A percentile compares a stretch with the other conserved stretches of the same genome.
Evolutionary conservation across 164 flowering plant genomes (phyloP).

Genomic region (Vitis rotundifolia): DNA sequence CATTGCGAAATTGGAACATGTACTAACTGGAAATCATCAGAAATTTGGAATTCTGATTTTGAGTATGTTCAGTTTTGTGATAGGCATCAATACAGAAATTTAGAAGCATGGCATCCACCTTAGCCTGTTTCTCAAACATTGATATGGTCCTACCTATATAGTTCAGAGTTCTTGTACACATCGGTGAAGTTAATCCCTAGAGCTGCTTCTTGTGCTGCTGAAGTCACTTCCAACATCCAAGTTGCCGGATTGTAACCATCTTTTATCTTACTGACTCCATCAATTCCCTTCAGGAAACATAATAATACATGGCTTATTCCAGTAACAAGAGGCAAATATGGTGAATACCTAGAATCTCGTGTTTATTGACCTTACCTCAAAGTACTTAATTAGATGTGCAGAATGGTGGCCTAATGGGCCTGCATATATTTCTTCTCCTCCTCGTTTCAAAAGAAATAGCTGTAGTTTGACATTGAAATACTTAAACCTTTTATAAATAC

Average conservation of each 20-base stretch:
- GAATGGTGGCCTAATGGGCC: conserved; percentile 51
- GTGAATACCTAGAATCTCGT: neutral
- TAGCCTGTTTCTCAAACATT: neutral
- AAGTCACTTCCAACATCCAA: conserved; percentile 50
- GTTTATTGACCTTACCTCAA: conserved; percentile 32
- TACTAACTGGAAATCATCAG: no score
- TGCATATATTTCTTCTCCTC: conserved; percentile 48
- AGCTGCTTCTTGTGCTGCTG: conserved; percentile 35
- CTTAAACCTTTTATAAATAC: neutral
- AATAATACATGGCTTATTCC: neutral
- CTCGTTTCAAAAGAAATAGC: conserved; percentile 42
- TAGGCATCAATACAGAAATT: no score
- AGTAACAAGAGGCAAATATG: neutral
- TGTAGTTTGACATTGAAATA: conserved; percentile 17
- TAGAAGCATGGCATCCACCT: no score
- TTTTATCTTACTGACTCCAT: conserved; percentile 37
- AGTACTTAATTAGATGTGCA: conserved; percentile 37
- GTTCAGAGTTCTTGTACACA: conserved; percentile 38
- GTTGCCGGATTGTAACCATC: conserved; percentile 51
- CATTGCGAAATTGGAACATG: no score
- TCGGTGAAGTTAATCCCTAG: conserved; percentile 34
- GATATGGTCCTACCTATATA: conserved; percentile 21
- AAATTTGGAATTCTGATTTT: no score
- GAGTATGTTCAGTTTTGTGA: no score
- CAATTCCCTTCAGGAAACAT: conserved; percentile 26